phyloP scores from a whole-genome alignment of 2,329 filamentous ascomycete species.

The Elsinoe fawcettii region DNA sequence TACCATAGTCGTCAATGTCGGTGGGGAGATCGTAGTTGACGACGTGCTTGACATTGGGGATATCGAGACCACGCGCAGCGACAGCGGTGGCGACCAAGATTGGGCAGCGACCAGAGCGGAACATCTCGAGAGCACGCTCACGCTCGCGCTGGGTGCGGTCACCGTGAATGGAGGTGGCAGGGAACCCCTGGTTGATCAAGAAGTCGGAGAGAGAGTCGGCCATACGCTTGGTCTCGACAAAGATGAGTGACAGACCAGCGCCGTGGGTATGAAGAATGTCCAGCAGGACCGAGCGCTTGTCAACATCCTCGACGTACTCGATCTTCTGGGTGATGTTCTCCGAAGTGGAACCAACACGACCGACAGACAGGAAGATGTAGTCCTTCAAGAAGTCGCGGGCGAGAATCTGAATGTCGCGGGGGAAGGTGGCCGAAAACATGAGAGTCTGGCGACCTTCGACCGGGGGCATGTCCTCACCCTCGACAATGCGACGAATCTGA shows the following conservation, averaged over 20 bases:
- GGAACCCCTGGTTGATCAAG: slow-evolving; percentile 97
- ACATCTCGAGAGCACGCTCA: slow-evolving; percentile 95
- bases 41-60: slow-evolving; percentile 93
- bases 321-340: slow-evolving; percentile 99
- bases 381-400: slow-evolving; percentile 98
- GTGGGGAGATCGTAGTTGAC: slow-evolving; percentile 99
- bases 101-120: slow-evolving; percentile 90
- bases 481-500: slow-evolving; percentile 96
- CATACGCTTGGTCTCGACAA: slow-evolving; percentile 99
- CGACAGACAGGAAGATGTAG: slow-evolving; percentile 97
- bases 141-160: slow-evolving; percentile 98
- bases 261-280: slow-evolving; percentile 95
- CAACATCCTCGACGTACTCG: slow-evolving; percentile 90
- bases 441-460: slow-evolving; percentile 85
- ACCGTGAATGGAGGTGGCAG: slow-evolving; percentile 95
- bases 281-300: slow-evolving; percentile 96
- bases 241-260: slow-evolving; percentile 85
- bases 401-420: slow-evolving; percentile 97
- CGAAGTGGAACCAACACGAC: slow-evolving; percentile 97
- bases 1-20: slow-evolving; percentile 84
- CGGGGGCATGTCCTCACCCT: slow-evolving; percentile 93
- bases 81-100: slow-evolving; percentile 96
- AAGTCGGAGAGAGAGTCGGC: slow-evolving; percentile 96
- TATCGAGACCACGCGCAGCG: slow-evolving; percentile 77
- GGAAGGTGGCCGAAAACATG: slow-evolving; percentile 99